phyloP scores from a whole-genome alignment of 768 basidiomycete genomes.

The Lepiota venenata region DNA sequence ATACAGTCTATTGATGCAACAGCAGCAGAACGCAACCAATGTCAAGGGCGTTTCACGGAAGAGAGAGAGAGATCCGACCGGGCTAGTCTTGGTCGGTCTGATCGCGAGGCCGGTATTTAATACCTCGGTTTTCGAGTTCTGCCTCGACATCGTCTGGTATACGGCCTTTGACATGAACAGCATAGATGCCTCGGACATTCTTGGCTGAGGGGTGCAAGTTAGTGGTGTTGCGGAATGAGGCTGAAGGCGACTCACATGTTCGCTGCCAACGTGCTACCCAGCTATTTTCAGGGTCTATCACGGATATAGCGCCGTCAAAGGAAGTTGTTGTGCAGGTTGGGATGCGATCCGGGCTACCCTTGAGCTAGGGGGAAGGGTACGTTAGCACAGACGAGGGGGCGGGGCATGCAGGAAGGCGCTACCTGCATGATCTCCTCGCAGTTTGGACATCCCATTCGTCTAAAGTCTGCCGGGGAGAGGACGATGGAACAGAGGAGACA shows the following conservation, averaged over 20 bases:
- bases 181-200: slow-evolving; percentile 90
- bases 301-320: slow-evolving; percentile 89
- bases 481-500: slow-evolving; percentile 94
- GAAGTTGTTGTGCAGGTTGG: slow-evolving; percentile 84
- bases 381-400: background rate
- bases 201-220: slow-evolving; percentile 48
- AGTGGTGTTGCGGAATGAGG: slow-evolving; percentile 5
- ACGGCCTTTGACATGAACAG: slow-evolving; percentile 82
- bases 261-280: slow-evolving; percentile 99
- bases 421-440: slow-evolving; percentile 96
- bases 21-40: no score
- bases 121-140: slow-evolving; percentile 71
- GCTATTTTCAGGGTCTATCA: slow-evolving; percentile 80
- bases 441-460: slow-evolving; percentile 88
- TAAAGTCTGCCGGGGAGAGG: slow-evolving; percentile 80
- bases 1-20: no score
- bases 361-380: slow-evolving; percentile 55
- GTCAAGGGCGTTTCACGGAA: no score
- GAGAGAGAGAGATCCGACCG: no score
- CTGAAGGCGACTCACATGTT: slow-evolving; percentile 50
- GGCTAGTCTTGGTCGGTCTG: slow-evolving; percentile 67
- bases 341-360: slow-evolving; percentile 81
- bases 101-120: slow-evolving; percentile 85
- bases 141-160: slow-evolving; percentile 84
- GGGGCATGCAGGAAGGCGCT: slow-evolving; percentile 15